These are phyloP conservation scores for Capniomyces stellatus DNA, from an alignment of 371 early-diverging fungal genomes.

Conservation along the genomic window DNA sequence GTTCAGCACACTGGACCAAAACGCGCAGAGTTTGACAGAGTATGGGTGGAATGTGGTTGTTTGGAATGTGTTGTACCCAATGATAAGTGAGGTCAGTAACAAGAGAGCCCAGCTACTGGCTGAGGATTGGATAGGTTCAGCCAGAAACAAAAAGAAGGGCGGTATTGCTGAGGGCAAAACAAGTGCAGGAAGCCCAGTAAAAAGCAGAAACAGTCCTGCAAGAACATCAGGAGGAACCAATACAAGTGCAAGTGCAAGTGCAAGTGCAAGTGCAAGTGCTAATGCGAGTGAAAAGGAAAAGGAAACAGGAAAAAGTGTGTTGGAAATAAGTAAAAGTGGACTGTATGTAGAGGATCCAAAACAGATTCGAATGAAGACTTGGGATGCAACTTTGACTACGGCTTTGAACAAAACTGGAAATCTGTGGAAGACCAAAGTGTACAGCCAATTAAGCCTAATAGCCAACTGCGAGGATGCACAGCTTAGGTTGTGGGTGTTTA, in stretches of 20 bases:
- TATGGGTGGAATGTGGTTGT: conserved; percentile 69
- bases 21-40: conserved; percentile 44
- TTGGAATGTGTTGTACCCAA: conserved; percentile 75
- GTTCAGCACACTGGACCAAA: conserved; percentile 78
- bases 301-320: neutral
- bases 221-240: no score
- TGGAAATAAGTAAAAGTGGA: conserved; percentile 10
- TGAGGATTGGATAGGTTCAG: neutral
- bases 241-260: neutral
- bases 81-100: conserved; percentile 35
- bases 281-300: neutral
- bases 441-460: neutral
- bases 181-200: no score
- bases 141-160: neutral
- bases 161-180: conserved; percentile 3
- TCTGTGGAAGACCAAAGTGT: conserved; percentile 5
- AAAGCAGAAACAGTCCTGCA: no score
- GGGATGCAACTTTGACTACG: conserved; percentile 89
- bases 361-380: conserved; percentile 40
- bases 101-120: conserved; percentile 7
- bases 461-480: neutral
- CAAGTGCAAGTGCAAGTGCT: neutral
- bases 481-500: neutral
- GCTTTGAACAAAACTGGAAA: conserved; percentile 31
- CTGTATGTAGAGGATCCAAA: conserved; percentile 17